Conservation (phyloP, 805 yeast species). For the Henningerozyma blattae region DNA sequence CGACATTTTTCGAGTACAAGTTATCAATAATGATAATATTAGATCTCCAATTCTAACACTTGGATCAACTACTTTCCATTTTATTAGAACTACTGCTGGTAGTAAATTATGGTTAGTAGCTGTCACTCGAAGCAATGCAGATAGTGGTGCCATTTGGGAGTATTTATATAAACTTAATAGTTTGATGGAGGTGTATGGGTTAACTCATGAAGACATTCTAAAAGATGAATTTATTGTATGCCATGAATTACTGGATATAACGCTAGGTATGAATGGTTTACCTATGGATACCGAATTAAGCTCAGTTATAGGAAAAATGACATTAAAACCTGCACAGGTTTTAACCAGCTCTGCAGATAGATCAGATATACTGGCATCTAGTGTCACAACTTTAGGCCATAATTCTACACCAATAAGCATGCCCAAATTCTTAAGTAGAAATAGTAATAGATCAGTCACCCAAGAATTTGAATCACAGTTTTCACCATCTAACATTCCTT, state of each 20-base stretch:
- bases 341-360: slow-evolving; percentile 1
- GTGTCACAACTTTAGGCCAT: background rate
- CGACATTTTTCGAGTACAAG: slow-evolving; percentile 88
- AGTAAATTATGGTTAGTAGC: slow-evolving; percentile 69
- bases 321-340: slow-evolving; percentile 13
- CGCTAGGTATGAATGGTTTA: slow-evolving; percentile 28
- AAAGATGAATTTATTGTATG: slow-evolving; percentile 55
- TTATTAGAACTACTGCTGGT: slow-evolving; percentile 41
- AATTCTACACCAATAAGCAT: slow-evolving; percentile 1
- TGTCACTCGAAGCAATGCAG: slow-evolving; percentile 80
- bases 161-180: slow-evolving; percentile 52
- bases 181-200: slow-evolving; percentile 34
- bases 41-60: slow-evolving; percentile 68
- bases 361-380: slow-evolving; percentile 3
- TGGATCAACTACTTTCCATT: slow-evolving; percentile 86
- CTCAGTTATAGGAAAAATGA: slow-evolving; percentile 14
- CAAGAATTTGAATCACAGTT: slow-evolving; percentile 5
- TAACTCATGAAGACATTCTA: slow-evolving; percentile 35
- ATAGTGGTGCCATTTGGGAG: slow-evolving; percentile 71
- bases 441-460: slow-evolving; percentile 7
- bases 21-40: slow-evolving; percentile 46
- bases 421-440: slow-evolving; percentile 12
- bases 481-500: slow-evolving; percentile 35
- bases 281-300: slow-evolving; percentile 18
- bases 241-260: slow-evolving; percentile 69